Percentiles rank a stretch among this genome's conserved stretches.
These are phyloP conservation scores for Jatropha podagrica DNA, from an alignment of 441 rosid genomes.

Conservation along the genomic window DNA sequence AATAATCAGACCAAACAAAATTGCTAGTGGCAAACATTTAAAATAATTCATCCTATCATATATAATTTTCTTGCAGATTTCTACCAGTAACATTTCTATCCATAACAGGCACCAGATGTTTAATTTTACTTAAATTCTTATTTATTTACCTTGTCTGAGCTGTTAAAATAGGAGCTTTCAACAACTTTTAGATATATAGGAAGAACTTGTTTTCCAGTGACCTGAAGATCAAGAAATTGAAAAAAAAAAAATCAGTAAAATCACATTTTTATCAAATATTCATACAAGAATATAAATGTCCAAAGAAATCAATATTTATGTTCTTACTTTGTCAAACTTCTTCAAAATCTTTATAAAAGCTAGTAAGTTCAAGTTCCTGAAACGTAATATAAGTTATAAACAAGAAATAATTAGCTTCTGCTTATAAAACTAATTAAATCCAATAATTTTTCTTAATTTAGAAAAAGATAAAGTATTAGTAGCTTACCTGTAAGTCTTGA, in stretches of 20 bases:
- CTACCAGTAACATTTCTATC: slow-evolving; percentile 1
- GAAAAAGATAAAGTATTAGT: not conserved
- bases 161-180: slow-evolving; percentile 91
- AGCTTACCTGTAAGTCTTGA: slow-evolving; percentile 74
- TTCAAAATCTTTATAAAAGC: slow-evolving; percentile 95
- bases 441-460: not conserved
- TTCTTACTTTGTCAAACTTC: slow-evolving; percentile 85
- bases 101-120: slow-evolving; percentile 10
- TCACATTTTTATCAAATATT: slow-evolving; percentile 3
- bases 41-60: slow-evolving; percentile 14
- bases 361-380: slow-evolving; percentile 93
- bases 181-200: slow-evolving; percentile 89
- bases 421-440: not conserved
- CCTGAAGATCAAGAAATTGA: slow-evolving; percentile 34
- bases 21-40: slow-evolving; percentile 31
- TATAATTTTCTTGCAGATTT: slow-evolving; percentile 15
- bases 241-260: not conserved
- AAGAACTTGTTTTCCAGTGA: slow-evolving; percentile 83
- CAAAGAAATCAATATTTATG: slow-evolving; percentile 1
- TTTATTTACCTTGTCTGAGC: slow-evolving; percentile 79
- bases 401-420: not conserved
- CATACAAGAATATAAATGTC: slow-evolving; percentile 4
- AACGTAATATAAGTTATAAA: slow-evolving; percentile 14
- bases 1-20: slow-evolving; percentile 16
- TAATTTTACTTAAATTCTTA: slow-evolving; percentile 2